Conservation (phyloP, 768 basidiomycete genomes). For the Mycena epipterygia region DNA sequence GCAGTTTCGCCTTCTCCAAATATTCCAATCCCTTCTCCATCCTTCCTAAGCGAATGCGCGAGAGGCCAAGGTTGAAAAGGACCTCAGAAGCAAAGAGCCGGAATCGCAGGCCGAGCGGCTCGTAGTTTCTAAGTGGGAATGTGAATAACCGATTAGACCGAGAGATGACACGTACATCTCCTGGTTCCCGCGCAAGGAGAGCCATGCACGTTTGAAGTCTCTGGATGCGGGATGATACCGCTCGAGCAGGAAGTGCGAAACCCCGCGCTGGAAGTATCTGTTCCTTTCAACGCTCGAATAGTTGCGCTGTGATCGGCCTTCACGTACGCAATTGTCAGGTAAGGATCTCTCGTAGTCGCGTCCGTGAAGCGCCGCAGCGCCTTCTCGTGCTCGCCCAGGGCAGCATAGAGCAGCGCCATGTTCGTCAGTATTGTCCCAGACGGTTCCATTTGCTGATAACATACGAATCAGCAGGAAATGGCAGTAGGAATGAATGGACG, state of each 20-base stretch:
- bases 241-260: constrained; percentile 25
- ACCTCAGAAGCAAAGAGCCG: constrained; percentile 28
- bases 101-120: constrained; percentile 20
- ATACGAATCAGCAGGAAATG: no score
- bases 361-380: constrained; percentile 24
- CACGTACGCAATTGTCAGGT: constrained; percentile 23
- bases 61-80: constrained; percentile 23
- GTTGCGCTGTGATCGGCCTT: no score
- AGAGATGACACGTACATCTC: constrained; percentile 15
- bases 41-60: constrained; percentile 11
- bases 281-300: no score
- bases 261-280: constrained; percentile 31
- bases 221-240: constrained; percentile 14
- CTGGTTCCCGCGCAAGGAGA: constrained; percentile 22
- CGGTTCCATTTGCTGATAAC: neutral
- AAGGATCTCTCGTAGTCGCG: constrained; percentile 14
- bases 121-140: constrained; percentile 15
- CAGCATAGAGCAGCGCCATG: constrained; percentile 20
- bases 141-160: neutral
- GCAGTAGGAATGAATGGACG: neutral
- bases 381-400: constrained; percentile 25
- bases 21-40: constrained; percentile 24
- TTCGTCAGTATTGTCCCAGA: constrained; percentile 20
- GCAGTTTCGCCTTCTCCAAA: constrained; percentile 8
- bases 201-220: constrained; percentile 26